Base-by-base conservation (phyloP, 2,329 filamentous ascomycete genomes). In the Talaromyces sp. region DNA sequence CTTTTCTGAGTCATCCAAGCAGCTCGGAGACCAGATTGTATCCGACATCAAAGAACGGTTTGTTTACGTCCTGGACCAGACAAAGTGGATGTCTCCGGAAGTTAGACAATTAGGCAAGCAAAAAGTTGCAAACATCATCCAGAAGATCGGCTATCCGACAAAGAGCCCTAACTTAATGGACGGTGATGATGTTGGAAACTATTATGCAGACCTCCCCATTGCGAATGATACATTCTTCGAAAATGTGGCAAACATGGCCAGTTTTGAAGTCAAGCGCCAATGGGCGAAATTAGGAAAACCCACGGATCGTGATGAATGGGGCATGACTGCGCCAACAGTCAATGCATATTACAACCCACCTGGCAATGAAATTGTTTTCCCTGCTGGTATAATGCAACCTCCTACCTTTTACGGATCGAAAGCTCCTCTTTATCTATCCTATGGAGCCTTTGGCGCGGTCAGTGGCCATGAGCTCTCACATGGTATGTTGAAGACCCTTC, bases 381-480 rank as follows among this genome's bases (percentile, higher is more conserved):
- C 85, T 0, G 86, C 86, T 0, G 88, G 86, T 0, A 88, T 89
- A 60, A 86, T 89, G 82, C 87, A 90, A 69, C 82, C 84, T 3
- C 87, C 88, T 0, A 77, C 86, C 1, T 90, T 89, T 67, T 83
- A 87, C 61, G 80, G 83, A 11, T 69, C 71, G 6, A 75, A 81
- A 5, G 79, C 88, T 0, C 88, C 88, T 0, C 75, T 82, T 26
- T 90, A 89, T 65, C 74, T 90, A 41, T 82, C 82, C 10, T 91
- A 89, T 69, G 87, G 87, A n/a, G 84, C 84, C 0, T 87, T 90
- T 68, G 88, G 87, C 0, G 81, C 84, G 1, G 82, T 89, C 2
- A 84, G 84, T 9, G 88, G 87, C 2, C 88, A 90, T 67, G 87
- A 90, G 70, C 79, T 90, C 8, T 86, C 84, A 3, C 88, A 90